phyloP scores from a whole-genome alignment of 805 yeast genomes.

The Priceomyces castillae region DNA sequence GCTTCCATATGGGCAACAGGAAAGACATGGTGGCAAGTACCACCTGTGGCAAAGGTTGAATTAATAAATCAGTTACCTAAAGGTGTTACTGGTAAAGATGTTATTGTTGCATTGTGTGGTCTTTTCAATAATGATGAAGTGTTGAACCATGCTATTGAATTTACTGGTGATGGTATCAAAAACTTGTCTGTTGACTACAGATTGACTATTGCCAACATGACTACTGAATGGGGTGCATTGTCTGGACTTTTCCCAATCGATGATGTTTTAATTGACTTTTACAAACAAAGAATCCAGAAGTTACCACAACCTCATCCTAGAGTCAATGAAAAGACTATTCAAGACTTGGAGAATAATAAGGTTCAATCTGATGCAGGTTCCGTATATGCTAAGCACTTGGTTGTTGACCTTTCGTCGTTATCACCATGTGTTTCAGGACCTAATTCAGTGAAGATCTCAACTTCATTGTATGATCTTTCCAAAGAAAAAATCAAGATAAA shows the following conservation, averaged over 20 bases:
- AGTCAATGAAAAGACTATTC: constrained; percentile 61
- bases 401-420: constrained; percentile 73
- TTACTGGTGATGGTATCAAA: constrained; percentile 76
- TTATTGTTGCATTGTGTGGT: constrained; percentile 95
- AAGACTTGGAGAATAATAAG: constrained; percentile 45
- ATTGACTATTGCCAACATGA: constrained; percentile 93
- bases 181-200: constrained; percentile 76
- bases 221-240: constrained; percentile 98
- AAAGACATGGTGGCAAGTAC: constrained; percentile 99
- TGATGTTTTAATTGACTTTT: constrained; percentile 71
- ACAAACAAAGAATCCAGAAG: constrained; percentile 55
- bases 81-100: constrained; percentile 95
- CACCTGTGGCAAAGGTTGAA: constrained; percentile 95
- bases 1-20: constrained; percentile 99
- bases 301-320: constrained; percentile 81
- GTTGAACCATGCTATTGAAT: constrained; percentile 89
- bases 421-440: constrained; percentile 95
- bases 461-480: constrained; percentile 71
- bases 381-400: constrained; percentile 81
- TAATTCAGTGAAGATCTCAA: constrained; percentile 91
- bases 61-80: constrained; percentile 74
- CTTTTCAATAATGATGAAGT: constrained; percentile 89
- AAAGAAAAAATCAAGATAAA: constrained; percentile 71
- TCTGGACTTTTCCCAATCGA: constrained; percentile 98
- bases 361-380: constrained; percentile 71